Evolutionary conservation across 352 stramenopile genomes (phyloP), one percentile per base, ranked within the genome.

Genomic region (Globisporangium parvum): DNA sequence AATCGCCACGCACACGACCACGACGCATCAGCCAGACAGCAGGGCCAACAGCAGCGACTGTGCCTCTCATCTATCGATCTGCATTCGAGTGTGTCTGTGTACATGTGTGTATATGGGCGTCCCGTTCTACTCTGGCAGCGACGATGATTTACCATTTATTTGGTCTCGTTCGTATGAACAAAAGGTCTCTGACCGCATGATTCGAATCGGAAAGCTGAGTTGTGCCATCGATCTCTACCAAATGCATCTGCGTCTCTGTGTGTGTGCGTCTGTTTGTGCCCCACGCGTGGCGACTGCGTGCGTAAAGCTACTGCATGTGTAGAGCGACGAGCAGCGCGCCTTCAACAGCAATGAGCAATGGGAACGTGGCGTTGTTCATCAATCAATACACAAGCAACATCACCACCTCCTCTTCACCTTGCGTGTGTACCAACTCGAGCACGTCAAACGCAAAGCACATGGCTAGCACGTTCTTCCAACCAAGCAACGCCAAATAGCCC

Each of bases 131-230:
- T 26, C 2, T 52, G 55, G 39, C 44, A 55, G 67, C 63, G 70
- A 77, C 71, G 53, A 77, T 80, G 71, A 80, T 80, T 67, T 73
- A 80, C 71, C 67, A 77, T 80, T 80, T 76, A 51, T 62, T 79
- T 77, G 71, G 71, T 80, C 71, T 80, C 71, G 71, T 80, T 80
- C 71, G 71, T 80, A 80, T 80, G 71, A 80, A 68, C 24, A 33
- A 58, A 37, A 37, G 51, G 40, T 44, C 26, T 57, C 51, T 52
- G 57, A 39, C 64, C 23, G 67, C 39, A 67, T 80, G 71, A 80
- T 80, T 80, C 67, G 57, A 80, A 56, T 71, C 71, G 71, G 68
- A 80, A 79, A 66, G 48, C 65, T 80, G 71, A 80, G 71, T 77
- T 73, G 71, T 59, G 47, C 66, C 60, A 48, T 35, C 66, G 57